phyloP scores from a whole-genome alignment of 2,329 filamentous ascomycete species.

The Fusarium fujikuroi region DNA sequence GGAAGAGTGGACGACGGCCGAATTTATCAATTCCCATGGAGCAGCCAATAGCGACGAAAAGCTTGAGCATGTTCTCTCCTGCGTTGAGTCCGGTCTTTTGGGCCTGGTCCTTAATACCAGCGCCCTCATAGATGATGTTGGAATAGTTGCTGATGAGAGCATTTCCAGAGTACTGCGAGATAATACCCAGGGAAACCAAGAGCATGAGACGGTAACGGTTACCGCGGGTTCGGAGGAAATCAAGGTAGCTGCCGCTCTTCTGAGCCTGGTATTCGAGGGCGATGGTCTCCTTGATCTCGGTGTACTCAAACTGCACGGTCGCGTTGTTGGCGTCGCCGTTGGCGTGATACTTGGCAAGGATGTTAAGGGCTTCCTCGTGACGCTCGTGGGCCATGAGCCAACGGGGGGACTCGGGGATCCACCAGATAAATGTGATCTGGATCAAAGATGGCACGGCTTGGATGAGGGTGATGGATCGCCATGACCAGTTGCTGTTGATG shows the following conservation, averaged over 20 bases:
- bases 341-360: constrained; percentile 72
- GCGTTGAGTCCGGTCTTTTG: constrained; percentile 53
- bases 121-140: constrained; percentile 68
- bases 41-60: constrained; percentile 15
- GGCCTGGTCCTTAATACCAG: constrained; percentile 67
- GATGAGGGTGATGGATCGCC: constrained; percentile 73
- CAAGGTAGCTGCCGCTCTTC: constrained; percentile 64
- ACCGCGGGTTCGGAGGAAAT: constrained; percentile 70
- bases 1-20: constrained; percentile 65
- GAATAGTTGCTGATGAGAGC: constrained; percentile 75
- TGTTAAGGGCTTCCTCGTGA: constrained; percentile 68
- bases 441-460: constrained; percentile 70
- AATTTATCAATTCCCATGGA: constrained; percentile 39
- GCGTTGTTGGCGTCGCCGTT: constrained; percentile 67
- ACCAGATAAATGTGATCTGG: constrained; percentile 73
- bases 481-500: constrained; percentile 71
- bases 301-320: constrained; percentile 73
- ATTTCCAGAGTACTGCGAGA: constrained; percentile 76
- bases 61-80: constrained; percentile 24
- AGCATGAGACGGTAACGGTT: constrained; percentile 73
- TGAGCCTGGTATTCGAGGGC: constrained; percentile 50
- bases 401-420: constrained; percentile 73
- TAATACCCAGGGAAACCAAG: constrained; percentile 70
- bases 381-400: constrained; percentile 72
- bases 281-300: constrained; percentile 73